Evolutionary conservation across 2,329 filamentous ascomycete genomes (phyloP).

Genomic region (Immersiporthe knoxdaviesiana): DNA sequence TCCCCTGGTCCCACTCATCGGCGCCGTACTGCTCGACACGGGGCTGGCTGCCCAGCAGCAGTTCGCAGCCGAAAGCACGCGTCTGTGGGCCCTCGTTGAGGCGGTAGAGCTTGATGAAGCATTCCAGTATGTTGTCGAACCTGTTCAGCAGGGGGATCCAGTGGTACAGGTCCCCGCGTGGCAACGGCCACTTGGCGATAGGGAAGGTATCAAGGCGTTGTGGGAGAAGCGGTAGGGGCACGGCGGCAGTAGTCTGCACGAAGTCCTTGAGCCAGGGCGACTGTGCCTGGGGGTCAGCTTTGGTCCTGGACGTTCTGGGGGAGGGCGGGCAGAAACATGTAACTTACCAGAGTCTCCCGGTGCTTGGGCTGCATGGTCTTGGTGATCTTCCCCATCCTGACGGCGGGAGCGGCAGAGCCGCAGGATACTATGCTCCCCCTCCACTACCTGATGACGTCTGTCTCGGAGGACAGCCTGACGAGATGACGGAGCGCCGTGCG

Average conservation of each 20-base stretch:
- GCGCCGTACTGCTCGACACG: constrained; percentile 55
- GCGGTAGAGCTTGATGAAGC: constrained; percentile 79
- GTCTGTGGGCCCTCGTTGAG: constrained; percentile 80
- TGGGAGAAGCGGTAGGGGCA: constrained; percentile 76
- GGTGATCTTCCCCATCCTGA: constrained; percentile 70
- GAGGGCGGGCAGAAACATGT: constrained; percentile 7
- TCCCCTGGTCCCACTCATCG: constrained; percentile 49
- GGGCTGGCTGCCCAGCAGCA: constrained; percentile 63
- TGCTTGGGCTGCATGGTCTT: constrained; percentile 70
- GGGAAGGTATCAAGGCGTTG: constrained; percentile 79
- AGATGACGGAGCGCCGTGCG: constrained; percentile 39
- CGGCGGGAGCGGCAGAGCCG: constrained; percentile 62
- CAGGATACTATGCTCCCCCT: constrained; percentile 55
- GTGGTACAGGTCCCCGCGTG: constrained; percentile 93
- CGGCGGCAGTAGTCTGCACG: constrained; percentile 69
- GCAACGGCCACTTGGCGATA: constrained; percentile 83
- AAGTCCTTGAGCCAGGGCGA: constrained; percentile 87
- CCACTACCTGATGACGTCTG: constrained; percentile 53
- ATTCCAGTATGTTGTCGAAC: constrained; percentile 86
- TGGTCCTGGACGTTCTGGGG: constrained; percentile 18
- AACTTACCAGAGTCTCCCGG: constrained; percentile 66
- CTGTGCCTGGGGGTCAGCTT: constrained; percentile 51
- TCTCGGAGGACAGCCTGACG: constrained; percentile 46
- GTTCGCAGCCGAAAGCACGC: constrained; percentile 69
- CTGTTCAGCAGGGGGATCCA: constrained; percentile 95